phyloP scores from a whole-genome alignment of 345 rosid species.

The Dipteronia sinensis region DNA sequence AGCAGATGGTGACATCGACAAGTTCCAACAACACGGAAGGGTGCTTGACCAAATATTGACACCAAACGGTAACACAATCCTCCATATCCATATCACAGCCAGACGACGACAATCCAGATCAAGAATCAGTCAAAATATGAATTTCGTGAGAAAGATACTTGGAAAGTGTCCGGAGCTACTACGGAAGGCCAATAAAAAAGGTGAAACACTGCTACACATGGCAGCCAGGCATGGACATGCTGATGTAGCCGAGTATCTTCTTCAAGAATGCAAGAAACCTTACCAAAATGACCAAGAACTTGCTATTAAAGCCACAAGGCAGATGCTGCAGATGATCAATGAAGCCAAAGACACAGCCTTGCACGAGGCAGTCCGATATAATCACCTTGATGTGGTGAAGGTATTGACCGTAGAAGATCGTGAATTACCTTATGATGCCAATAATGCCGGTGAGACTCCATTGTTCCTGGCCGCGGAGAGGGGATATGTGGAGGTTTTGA shows the following conservation, averaged over 20 bases:
- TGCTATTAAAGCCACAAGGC: neutral
- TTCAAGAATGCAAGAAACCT: neutral
- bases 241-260: neutral
- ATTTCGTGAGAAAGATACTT: neutral
- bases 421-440: no score
- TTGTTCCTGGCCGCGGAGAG: no score
- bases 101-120: neutral
- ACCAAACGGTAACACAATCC: constrained; percentile 11
- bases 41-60: neutral
- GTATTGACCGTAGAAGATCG: no score
- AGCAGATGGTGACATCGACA: neutral
- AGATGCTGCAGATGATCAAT: constrained; percentile 20
- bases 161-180: neutral
- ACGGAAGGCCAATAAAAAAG: no score
- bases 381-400: no score
- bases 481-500: no score
- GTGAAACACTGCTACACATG: no score
- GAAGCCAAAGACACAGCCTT: neutral
- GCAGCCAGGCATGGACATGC: no score
- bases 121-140: neutral
- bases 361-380: no score
- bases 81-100: constrained; percentile 5
- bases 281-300: constrained; percentile 11
- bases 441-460: no score
- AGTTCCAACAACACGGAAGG: no score